Base-by-base conservation (phyloP, 208 protist genomes). In the Angomonas ambiguus region DNA sequence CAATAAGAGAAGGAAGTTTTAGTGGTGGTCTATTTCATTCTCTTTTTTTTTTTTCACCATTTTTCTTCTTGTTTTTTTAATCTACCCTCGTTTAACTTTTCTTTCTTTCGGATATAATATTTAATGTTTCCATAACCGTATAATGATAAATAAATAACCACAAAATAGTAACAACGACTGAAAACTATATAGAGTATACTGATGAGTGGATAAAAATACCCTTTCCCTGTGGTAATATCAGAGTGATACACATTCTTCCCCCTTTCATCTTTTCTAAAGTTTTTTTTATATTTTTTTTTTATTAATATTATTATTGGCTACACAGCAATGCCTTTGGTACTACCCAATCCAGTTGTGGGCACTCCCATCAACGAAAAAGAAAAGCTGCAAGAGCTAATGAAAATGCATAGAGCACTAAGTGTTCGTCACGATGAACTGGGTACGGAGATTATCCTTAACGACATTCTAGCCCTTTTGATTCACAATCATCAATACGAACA, bases 351-450 rank as follows among this genome's bases (percentile, higher is more conserved):
- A 0, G 35, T 1, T 25, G 59, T 35, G 28, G 32, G 13, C 48
- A 53, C 34, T 38, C 41, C 48, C 25, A 62, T 51, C 67, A 61
- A 42, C 31, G 78, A 42, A 13, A 49, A 76, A 13, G 77, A 83
- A 66, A 66, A 88, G 32, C 87, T 92, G 32, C 75, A 72, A 28
- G 64, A 72, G 49, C 82, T 96, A 41, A 93, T 94, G 85, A 75
- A 62, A 24, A 77, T 96, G 28, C 93, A 89, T 72, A 85, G 91
- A 42, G 80, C 86, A 24, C 77, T 96, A 1, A 85, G 76, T 68
- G 84, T 96, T 42, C 87, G 85, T 13, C 91, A 93, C 76, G 91
- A 96, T 57, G 91, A 96, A 71, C 51, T 96, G 8, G 91, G 91
- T 6, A 76, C 86, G 66, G 87, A 96, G 62, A 85, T 94, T 18